Conservation (phyloP, 1,139 yeast genomes). For the Debaryomyces coudertii region DNA sequence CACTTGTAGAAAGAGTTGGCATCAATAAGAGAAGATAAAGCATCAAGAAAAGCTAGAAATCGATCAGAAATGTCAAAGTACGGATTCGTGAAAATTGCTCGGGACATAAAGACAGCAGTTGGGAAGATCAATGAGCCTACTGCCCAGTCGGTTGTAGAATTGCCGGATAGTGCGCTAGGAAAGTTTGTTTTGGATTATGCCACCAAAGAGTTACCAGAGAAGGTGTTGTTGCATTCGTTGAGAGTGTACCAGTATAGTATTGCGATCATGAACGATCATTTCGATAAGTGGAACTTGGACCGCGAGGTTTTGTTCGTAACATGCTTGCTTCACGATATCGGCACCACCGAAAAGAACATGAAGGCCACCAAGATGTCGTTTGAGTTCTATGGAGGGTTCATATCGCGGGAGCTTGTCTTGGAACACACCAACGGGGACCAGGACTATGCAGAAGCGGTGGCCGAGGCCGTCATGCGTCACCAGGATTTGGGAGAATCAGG, state of each 20-base stretch:
- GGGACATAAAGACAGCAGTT: conserved; percentile 33
- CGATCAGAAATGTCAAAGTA: conserved; percentile 27
- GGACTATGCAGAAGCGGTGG: conserved; percentile 42
- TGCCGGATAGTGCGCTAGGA: conserved; percentile 29
- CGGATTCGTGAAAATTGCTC: conserved; percentile 36
- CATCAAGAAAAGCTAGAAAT: neutral
- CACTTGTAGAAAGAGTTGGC: neutral
- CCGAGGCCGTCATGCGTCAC: conserved; percentile 43
- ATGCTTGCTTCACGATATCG: conserved; percentile 41
- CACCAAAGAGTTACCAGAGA: conserved; percentile 25
- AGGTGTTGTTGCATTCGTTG: conserved; percentile 36
- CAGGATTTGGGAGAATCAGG: conserved; percentile 42
- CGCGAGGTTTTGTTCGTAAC: conserved; percentile 36
- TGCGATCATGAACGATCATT: conserved; percentile 41
- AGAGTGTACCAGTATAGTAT: conserved; percentile 37
- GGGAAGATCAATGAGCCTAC: conserved; percentile 32
- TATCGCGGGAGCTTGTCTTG: conserved; percentile 34
- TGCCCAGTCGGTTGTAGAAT: conserved; percentile 23
- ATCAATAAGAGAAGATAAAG: neutral
- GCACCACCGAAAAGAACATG: conserved; percentile 40
- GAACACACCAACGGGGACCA: conserved; percentile 26
- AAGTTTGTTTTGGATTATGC: conserved; percentile 29
- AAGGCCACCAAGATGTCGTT: conserved; percentile 40
- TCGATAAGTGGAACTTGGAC: conserved; percentile 39
- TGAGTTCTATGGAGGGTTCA: conserved; percentile 41